A percentile compares a stretch with the other conserved stretches of the same genome.
Conservation (phyloP, 768 basidiomycete genomes). For the Leccinum subgranulosum region DNA sequence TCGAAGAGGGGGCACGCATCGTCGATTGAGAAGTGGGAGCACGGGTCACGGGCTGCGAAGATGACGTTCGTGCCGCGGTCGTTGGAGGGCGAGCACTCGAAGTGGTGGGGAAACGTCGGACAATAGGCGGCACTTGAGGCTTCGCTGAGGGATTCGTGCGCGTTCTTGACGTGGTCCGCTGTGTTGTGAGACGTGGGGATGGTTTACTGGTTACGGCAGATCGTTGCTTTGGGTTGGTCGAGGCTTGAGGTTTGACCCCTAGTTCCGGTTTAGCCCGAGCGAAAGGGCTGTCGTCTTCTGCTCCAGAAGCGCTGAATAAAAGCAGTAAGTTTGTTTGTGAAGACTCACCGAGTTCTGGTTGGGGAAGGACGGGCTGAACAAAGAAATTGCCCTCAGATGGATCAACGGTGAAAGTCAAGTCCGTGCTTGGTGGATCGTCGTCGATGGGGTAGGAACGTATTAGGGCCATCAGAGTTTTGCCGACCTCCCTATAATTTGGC, state of each 20-base stretch:
- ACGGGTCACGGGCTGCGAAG: slow-evolving; percentile 25
- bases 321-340: background rate
- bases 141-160: background rate
- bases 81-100: slow-evolving; percentile 9
- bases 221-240: background rate
- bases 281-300: slow-evolving; percentile 32
- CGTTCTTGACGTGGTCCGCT: slow-evolving; percentile 1
- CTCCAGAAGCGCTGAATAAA: background rate
- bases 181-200: slow-evolving; percentile 6
- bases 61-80: background rate
- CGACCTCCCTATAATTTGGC: slow-evolving; percentile 46
- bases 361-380: slow-evolving; percentile 11
- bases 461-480: slow-evolving; percentile 34
- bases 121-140: slow-evolving; percentile 9
- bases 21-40: slow-evolving; percentile 23
- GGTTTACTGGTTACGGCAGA: background rate
- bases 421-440: slow-evolving; percentile 24
- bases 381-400: slow-evolving; percentile 24
- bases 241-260: slow-evolving; percentile 9
- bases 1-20: slow-evolving; percentile 11
- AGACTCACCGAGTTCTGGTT: slow-evolving; percentile 24
- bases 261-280: slow-evolving; percentile 9
- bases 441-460: slow-evolving; percentile 36
- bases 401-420: slow-evolving; percentile 19
- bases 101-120: slow-evolving; percentile 7